Evolutionary conservation across 1,139 yeast species (phyloP), one percentile per base, ranked within the genome.

Genomic region (Taiozyma onychis): DNA sequence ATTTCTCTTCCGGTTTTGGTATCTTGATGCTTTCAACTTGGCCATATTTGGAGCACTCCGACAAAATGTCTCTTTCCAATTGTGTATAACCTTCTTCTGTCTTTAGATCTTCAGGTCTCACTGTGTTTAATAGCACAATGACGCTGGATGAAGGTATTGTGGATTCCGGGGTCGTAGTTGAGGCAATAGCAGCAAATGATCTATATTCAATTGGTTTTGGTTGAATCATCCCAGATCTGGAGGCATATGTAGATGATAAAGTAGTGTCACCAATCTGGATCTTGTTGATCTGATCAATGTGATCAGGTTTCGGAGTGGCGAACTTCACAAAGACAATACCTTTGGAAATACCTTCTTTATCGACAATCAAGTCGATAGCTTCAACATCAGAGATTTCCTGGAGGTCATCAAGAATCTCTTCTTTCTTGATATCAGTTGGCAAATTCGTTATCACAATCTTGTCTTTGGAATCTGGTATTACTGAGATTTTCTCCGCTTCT

Each of bases 1-100:
- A 77, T 42, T 77, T 81, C 30, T 74, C 73, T 3, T 76, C 75
- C 0, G 93, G 93, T 56, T 79, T 72, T 0, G 95, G 91, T n/a
- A 89, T 78, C 53, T 75, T 76, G 4, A 88, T 68, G 6, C 78
- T 72, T 14, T 68, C 67, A 7, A 87, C 80, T 6, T 65, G 66
- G 0, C 91, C 91, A 54, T 72, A 74, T 47, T 72, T 73, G 0
- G 70, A 63, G 32, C 84, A 80, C 56, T 83, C 86, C 5, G 66
- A 65, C 14, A 62, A 56, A 28, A 89, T 75, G 46, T 85, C 87
- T 16, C 74, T 72, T 44, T 70, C 66, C 26, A 85, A 71, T 49
- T 80, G 81, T 18, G 73, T 67, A 53, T 73, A 78, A 46, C 73
- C 78, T 0, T 65, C 66, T 45, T 77, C 80, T 47, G 81, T 81